Base-by-base conservation (phyloP, 352 stramenopile genomes). In the Discostella stelligera region DNA sequence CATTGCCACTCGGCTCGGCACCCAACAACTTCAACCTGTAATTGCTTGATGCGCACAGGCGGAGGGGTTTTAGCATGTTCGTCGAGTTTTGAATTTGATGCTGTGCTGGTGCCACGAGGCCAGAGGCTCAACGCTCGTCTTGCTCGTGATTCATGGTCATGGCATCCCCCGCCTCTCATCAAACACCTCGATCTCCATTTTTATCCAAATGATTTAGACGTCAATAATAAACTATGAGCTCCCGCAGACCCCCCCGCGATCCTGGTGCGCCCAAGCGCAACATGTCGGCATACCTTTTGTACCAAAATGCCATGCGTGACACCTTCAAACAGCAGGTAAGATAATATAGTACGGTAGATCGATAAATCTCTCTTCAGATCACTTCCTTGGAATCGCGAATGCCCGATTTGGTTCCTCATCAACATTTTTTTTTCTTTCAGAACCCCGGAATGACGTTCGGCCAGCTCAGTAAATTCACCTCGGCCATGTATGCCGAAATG, bases 241-340 rank as follows among this genome's bases (percentile, higher is more conserved):
- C 66, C 25, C 74, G 74, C 20, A 77, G 71, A 71, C 62, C 71
- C 1, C 48, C 61, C 3, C 56, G 86, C 59, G 96, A 98, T 84
- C 94, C 94, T 14, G 94, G 94, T 73, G 95, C 95, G 5, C 96
- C 96, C 25, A 98, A 98, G 92, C 92, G 94, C 65, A 94, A 95
- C 77, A 91, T 97, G 78, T 97, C 94, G 20, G 94, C 96, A 0
- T 98, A 98, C 83, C 94, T 98, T 41, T 95, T 98, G 76, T 98
- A 97, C 76, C 96, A 95, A 74, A 97, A 97, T 76, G 94, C 96
- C 52, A 96, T 97, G 78, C 91, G 95, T 72, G 88, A 94, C 53
- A 78, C 90, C 32, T 95, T 97, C 77, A 95, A 95, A 52, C 86
- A 79, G 48, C 65, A 60, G 64, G 52, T 72, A 48, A 32, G 48